Percentiles rank a stretch among this genome's conserved stretches.
Evolutionary conservation across 2,329 filamentous ascomycete species (phyloP).

Genomic region (Aspergillus transmontanensis): DNA sequence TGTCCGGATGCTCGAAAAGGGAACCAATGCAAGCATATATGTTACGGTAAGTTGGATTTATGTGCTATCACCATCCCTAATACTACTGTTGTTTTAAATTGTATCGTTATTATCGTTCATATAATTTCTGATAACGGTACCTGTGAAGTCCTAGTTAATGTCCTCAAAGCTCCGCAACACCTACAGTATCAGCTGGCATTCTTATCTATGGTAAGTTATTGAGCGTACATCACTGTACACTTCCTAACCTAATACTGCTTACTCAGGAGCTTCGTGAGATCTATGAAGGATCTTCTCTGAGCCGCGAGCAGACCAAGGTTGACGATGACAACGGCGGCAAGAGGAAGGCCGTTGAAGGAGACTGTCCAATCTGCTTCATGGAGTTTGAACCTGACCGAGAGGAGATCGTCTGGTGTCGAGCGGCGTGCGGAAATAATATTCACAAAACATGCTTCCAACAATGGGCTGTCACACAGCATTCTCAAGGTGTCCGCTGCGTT

Average conservation of each 20-base stretch:
- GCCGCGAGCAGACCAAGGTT: conserved; percentile 43
- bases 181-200: conserved; percentile 64
- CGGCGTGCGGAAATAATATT: conserved; percentile 65
- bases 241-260: neutral
- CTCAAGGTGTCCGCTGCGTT: conserved; percentile 44
- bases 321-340: conserved; percentile 46
- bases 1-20: conserved; percentile 59
- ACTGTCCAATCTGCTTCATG: conserved; percentile 66
- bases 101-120: conserved; percentile 9
- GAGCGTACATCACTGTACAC: neutral
- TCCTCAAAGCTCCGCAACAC: conserved; percentile 58
- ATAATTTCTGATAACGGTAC: conserved; percentile 17
- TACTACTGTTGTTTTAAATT: conserved; percentile 15
- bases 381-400: conserved; percentile 52
- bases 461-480: conserved; percentile 48
- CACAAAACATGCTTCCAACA: conserved; percentile 60
- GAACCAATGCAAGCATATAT: conserved; percentile 66
- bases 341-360: conserved; percentile 62
- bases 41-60: conserved; percentile 51
- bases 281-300: conserved; percentile 55
- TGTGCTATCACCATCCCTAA: conserved; percentile 1
- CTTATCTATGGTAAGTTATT: conserved; percentile 48
- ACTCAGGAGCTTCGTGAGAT: conserved; percentile 58
- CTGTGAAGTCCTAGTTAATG: conserved; percentile 55
- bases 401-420: conserved; percentile 60